Evolutionary conservation across 2,329 filamentous ascomycete genomes (phyloP).

Genomic region (Exophiala spinifera): DNA sequence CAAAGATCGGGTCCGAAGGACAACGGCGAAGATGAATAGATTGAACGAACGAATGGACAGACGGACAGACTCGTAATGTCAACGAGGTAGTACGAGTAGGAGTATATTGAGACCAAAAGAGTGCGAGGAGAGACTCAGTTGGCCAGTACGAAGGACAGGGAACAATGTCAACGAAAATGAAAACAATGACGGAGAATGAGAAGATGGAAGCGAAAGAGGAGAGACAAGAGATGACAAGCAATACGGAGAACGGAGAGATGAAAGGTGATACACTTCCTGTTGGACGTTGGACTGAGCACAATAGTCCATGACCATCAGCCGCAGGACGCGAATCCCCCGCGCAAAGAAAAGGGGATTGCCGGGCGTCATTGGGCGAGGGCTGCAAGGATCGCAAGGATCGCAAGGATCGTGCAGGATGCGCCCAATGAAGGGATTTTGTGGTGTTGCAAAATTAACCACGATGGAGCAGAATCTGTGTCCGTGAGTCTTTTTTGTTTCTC

Average conservation of each 20-base stretch:
- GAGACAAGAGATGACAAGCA: background rate
- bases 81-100: background rate
- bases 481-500: too few relatives aligned
- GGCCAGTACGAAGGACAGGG: background rate
- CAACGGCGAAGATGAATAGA: background rate
- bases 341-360: background rate
- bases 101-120: background rate
- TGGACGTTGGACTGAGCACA: too few relatives aligned
- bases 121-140: background rate
- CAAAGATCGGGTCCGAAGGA: background rate
- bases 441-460: conserved; percentile 1
- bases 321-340: too few relatives aligned
- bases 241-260: background rate
- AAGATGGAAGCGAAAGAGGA: background rate
- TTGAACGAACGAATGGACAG: too few relatives aligned
- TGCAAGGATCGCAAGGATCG: background rate
- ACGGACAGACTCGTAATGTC: too few relatives aligned
- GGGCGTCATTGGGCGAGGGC: background rate
- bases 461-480: background rate
- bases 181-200: background rate
- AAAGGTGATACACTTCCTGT: background rate
- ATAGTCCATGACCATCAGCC: too few relatives aligned
- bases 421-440: background rate
- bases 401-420: background rate
- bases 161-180: background rate